phyloP scores from a whole-genome alignment of 257 asterid species.

The Linderniella brevidens region DNA sequence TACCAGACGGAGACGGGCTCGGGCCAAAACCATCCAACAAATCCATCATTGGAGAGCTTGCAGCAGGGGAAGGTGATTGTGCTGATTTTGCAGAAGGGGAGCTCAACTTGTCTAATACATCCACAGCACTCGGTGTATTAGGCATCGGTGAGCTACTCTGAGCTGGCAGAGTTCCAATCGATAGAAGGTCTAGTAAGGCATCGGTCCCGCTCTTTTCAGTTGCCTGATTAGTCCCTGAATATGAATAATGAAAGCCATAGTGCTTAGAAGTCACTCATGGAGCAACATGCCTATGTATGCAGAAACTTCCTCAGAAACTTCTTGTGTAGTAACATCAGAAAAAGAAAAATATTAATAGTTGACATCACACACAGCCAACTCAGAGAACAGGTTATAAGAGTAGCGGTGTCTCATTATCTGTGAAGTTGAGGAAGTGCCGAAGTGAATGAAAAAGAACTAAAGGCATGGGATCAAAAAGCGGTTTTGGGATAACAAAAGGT shows the following conservation, averaged over 20 bases:
- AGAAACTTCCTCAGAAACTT: neutral
- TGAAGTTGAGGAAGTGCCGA: too few relatives aligned
- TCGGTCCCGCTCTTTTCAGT: constrained; percentile 47
- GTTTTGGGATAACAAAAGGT: too few relatives aligned
- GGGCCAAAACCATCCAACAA: constrained; percentile 68
- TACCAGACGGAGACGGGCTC: constrained; percentile 44
- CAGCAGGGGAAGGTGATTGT: constrained; percentile 24
- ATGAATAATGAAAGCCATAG: neutral
- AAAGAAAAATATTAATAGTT: too few relatives aligned
- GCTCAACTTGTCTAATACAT: constrained; percentile 31
- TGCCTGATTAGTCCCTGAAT: constrained; percentile 35
- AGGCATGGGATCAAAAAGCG: too few relatives aligned
- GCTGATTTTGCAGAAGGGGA: constrained; percentile 40
- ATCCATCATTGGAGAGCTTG: constrained; percentile 71
- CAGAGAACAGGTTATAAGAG: neutral
- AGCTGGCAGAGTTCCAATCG: constrained; percentile 67
- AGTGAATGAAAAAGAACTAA: too few relatives aligned
- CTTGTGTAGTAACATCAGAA: neutral
- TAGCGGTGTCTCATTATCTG: too few relatives aligned
- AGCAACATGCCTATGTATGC: neutral
- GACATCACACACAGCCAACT: neutral
- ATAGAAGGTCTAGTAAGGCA: constrained; percentile 67
- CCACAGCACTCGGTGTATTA: constrained; percentile 29
- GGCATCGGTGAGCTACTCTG: constrained; percentile 37
- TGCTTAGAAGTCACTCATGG: neutral